Evolutionary conservation across 805 yeast species (phyloP).

Genomic region (Lipomyces starkeyi): DNA sequence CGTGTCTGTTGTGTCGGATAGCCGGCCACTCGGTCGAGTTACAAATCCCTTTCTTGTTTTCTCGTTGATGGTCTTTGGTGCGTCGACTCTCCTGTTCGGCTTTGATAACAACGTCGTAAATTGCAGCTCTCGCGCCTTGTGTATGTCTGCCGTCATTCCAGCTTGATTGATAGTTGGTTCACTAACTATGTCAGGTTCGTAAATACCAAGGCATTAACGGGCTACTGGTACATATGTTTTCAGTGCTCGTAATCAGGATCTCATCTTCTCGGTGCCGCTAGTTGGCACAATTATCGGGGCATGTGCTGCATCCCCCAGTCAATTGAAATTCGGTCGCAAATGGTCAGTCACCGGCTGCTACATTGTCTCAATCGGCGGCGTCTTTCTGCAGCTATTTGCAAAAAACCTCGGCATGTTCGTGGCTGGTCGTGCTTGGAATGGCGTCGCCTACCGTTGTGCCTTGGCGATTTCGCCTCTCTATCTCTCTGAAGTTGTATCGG

Average conservation of each 20-base stretch:
- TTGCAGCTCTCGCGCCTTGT: conserved; percentile 14
- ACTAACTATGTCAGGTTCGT: neutral
- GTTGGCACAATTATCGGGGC: conserved; percentile 17
- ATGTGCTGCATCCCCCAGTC: conserved; percentile 11
- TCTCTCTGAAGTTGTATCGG: conserved; percentile 16
- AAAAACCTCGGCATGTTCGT: conserved; percentile 13
- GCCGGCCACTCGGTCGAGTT: neutral
- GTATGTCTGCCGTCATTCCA: conserved; percentile 1
- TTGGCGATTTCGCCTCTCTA: conserved; percentile 18
- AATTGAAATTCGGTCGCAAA: conserved; percentile 10
- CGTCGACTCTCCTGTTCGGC: conserved; percentile 19
- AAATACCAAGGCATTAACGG: conserved; percentile 12
- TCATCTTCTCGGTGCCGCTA: conserved; percentile 14
- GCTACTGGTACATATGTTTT: conserved; percentile 14
- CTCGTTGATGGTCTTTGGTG: conserved; percentile 7
- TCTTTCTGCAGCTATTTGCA: conserved; percentile 21
- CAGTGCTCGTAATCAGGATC: conserved; percentile 20
- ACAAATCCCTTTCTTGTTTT: neutral
- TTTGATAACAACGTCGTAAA: conserved; percentile 18
- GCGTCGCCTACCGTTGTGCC: conserved; percentile 9
- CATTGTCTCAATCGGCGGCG: conserved; percentile 14
- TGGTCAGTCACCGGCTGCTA: conserved; percentile 11
- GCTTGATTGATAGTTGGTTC: neutral
- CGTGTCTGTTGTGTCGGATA: neutral
- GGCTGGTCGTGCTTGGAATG: conserved; percentile 19